phyloP scores from a whole-genome alignment of 1,284 basidiomycete genomes.

The Farysia itapuensis region DNA sequence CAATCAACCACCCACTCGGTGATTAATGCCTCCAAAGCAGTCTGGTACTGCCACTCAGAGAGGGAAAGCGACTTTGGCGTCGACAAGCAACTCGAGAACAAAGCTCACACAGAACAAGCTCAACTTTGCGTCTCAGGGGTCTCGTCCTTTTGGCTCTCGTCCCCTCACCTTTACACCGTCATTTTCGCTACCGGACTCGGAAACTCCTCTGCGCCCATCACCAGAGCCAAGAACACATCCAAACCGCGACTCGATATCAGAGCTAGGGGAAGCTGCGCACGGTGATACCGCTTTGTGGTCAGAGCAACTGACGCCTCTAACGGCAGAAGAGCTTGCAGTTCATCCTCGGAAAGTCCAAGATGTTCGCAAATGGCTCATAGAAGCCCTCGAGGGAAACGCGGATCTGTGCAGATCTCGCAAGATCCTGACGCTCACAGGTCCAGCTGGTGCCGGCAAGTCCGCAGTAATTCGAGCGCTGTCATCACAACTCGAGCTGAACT shows the following conservation, averaged over 20 bases:
- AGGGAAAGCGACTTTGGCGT: no score
- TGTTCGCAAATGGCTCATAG: conserved; percentile 79
- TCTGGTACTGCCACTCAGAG: no score
- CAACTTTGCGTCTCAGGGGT: no score
- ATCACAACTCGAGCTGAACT: conserved; percentile 67
- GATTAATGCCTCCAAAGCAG: no score
- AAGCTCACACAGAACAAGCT: neutral
- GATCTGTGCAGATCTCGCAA: conserved; percentile 73
- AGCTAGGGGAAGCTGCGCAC: neutral
- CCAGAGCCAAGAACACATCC: neutral
- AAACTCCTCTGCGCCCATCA: neutral
- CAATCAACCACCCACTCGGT: no score
- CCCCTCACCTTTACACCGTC: no score
- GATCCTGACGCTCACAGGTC: conserved; percentile 81
- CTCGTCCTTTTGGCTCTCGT: no score
- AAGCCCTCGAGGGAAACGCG: conserved; percentile 72
- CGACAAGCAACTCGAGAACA: conserved; percentile 9
- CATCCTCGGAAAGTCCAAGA: conserved; percentile 83
- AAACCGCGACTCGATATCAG: no score
- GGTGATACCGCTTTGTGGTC: conserved; percentile 10
- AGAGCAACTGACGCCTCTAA: conserved; percentile 7
- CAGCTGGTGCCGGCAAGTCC: conserved; percentile 88
- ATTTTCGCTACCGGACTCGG: neutral
- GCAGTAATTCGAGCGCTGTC: conserved; percentile 77
- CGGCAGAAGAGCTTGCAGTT: conserved; percentile 72